These are phyloP conservation scores for Sindora glabra DNA, from an alignment of 306 rosid genomes.

Conservation along the genomic window DNA sequence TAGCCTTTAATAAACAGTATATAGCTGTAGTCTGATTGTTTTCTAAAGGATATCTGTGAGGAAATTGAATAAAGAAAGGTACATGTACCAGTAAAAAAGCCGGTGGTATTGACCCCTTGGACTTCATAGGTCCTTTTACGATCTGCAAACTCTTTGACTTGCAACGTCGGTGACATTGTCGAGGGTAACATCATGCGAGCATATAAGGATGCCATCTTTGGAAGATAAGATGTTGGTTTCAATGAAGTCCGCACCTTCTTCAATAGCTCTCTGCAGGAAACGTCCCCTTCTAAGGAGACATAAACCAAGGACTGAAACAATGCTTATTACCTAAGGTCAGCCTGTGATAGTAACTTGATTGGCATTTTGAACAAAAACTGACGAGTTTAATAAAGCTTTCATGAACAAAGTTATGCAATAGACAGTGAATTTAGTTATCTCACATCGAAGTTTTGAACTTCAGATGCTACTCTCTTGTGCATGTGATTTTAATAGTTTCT, in stretches of 20 bases:
- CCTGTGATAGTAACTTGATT: neutral
- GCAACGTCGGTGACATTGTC: constrained; percentile 65
- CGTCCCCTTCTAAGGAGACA: constrained; percentile 9
- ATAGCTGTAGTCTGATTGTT: no score
- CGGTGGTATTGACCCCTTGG: constrained; percentile 53
- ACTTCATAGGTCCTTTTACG: constrained; percentile 84
- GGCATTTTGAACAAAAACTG: neutral
- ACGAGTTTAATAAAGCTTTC: neutral
- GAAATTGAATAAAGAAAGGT: constrained; percentile 1
- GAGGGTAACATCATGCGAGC: constrained; percentile 78
- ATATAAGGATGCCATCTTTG: constrained; percentile 78
- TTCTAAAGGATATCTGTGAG: neutral
- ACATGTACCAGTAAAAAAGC: constrained; percentile 65
- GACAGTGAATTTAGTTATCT: no score
- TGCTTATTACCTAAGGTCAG: neutral
- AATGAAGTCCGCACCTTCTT: constrained; percentile 96
- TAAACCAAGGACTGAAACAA: neutral
- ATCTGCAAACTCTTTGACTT: constrained; percentile 46
- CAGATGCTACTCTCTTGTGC: neutral
- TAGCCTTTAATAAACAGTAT: no score
- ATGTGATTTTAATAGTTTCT: neutral
- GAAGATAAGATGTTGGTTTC: constrained; percentile 83
- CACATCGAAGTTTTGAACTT: no score
- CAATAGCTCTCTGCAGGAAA: constrained; percentile 77
- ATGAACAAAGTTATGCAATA: neutral